These are phyloP conservation scores for Trametes meyenii DNA, from an alignment of 768 basidiomycete species.

Conservation along the genomic window DNA sequence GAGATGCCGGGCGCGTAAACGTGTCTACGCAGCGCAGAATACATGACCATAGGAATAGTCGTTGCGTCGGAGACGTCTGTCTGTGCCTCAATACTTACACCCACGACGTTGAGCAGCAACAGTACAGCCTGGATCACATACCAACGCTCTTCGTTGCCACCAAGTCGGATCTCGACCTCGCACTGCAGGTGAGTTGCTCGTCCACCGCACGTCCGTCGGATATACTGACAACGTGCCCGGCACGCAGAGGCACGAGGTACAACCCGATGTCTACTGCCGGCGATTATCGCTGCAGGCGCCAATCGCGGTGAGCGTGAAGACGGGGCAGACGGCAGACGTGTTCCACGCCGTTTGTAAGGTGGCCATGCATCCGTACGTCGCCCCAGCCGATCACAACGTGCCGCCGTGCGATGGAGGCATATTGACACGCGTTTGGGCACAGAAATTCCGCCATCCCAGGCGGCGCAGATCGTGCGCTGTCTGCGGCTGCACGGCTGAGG, in stretches of 20 bases:
- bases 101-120: slow-evolving; percentile 65
- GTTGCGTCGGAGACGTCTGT: not conserved
- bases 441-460: slow-evolving; percentile 54
- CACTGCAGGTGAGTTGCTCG: slow-evolving; percentile 72
- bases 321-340: slow-evolving; percentile 82
- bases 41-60: too few relatives aligned
- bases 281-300: slow-evolving; percentile 89
- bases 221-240: slow-evolving; percentile 14
- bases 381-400: slow-evolving; percentile 14
- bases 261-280: slow-evolving; percentile 96
- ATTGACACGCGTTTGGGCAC: slow-evolving; percentile 17
- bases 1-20: too few relatives aligned
- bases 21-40: too few relatives aligned
- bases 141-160: slow-evolving; percentile 98
- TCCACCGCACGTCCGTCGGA: not conserved
- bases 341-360: slow-evolving; percentile 85
- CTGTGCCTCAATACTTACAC: slow-evolving; percentile 19
- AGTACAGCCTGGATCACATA: slow-evolving; percentile 93
- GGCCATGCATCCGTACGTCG: slow-evolving; percentile 77
- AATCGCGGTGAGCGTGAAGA: slow-evolving; percentile 90
- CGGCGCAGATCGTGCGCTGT: slow-evolving; percentile 78
- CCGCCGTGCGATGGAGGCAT: slow-evolving; percentile 3
- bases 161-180: slow-evolving; percentile 96
- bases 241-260: slow-evolving; percentile 90
- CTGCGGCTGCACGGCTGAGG: slow-evolving; percentile 66